Evolutionary conservation across 208 protist genomes (phyloP).

Genomic region (Kentomonas sorsogonicus): DNA sequence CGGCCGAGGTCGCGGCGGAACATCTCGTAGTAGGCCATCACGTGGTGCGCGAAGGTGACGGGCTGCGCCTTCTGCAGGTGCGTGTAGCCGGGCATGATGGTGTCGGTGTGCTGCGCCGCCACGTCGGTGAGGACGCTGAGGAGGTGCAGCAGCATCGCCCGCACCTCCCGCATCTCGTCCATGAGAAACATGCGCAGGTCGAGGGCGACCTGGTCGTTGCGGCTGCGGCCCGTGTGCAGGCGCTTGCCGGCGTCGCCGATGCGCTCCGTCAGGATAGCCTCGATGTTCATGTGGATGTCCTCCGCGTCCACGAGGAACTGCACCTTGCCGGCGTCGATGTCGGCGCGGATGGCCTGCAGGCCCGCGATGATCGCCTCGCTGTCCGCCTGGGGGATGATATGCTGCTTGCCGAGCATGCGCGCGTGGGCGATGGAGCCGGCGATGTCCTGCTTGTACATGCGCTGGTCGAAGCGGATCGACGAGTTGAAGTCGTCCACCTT

Average conservation of each 20-base stretch:
- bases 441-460: conserved; percentile 31
- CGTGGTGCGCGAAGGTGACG: conserved; percentile 25
- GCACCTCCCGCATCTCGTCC: conserved; percentile 20
- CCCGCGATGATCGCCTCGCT: conserved; percentile 21
- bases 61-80: conserved; percentile 30
- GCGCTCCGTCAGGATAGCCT: conserved; percentile 24
- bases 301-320: conserved; percentile 21
- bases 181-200: conserved; percentile 28
- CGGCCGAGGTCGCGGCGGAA: conserved; percentile 22
- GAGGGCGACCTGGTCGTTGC: conserved; percentile 25
- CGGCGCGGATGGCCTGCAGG: conserved; percentile 16
- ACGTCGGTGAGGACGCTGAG: conserved; percentile 17
- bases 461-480: conserved; percentile 27
- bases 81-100: conserved; percentile 32
- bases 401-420: conserved; percentile 25
- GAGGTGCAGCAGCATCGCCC: conserved; percentile 18
- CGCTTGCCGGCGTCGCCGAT: conserved; percentile 27
- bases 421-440: conserved; percentile 26
- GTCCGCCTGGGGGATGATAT: conserved; percentile 22
- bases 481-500: conserved; percentile 32
- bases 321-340: conserved; percentile 21
- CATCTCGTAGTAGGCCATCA: conserved; percentile 32
- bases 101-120: conserved; percentile 21
- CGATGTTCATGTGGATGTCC: conserved; percentile 32
- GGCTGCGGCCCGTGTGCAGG: conserved; percentile 26